Base-by-base conservation (phyloP, 1,284 basidiomycete species). In the Apiotrichum gamsii region DNA sequence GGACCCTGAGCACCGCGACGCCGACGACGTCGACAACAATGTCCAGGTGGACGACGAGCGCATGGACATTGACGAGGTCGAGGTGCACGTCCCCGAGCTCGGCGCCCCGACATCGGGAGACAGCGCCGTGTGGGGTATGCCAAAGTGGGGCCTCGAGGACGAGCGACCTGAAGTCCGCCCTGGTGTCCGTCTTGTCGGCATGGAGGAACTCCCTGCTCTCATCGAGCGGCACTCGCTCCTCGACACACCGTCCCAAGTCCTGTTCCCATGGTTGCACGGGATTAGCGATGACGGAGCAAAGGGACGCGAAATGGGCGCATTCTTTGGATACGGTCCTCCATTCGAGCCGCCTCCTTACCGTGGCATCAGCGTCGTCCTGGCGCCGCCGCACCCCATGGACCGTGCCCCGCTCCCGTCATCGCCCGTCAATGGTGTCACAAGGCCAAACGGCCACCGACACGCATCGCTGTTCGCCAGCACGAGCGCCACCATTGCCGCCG, bases 211-310 rank as follows among this genome's bases (percentile, higher is more conserved):
- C 14, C 62, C 65, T 3, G 47, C 43, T 2, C 46, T 73, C 25
- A 47, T 73, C 15, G 61, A 67, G 21, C 57, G 63, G 8, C 69
- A 73, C 47, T 54, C 63, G 14, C 47, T 67, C 45, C 57, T 67
- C 21, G 70, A 72, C 50, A 66, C 65, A 2, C 71, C 71, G 3
- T 67, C 62, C 37, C 65, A 69, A 23, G 61, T 69, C 15, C 58
- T 73, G 24, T 73, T 73, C 48, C 71, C 71, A 1, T 73, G 71
- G 71, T 56, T 73, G 6, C 71, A 73, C 49, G 71, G 71, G 5
- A 73, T 73, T 39, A 61, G 62, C 28, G 71, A 73, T 40, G 71
- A 71, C 42, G 70, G 59, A 13, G 54, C 49, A 25, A 70, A 62
- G 54, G 71, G 60, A 9, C 51, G 58, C 8, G 63, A 64, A 32